Base-by-base conservation (phyloP, 1,139 yeast species). In the Blastobotrys ciferrii region DNA sequence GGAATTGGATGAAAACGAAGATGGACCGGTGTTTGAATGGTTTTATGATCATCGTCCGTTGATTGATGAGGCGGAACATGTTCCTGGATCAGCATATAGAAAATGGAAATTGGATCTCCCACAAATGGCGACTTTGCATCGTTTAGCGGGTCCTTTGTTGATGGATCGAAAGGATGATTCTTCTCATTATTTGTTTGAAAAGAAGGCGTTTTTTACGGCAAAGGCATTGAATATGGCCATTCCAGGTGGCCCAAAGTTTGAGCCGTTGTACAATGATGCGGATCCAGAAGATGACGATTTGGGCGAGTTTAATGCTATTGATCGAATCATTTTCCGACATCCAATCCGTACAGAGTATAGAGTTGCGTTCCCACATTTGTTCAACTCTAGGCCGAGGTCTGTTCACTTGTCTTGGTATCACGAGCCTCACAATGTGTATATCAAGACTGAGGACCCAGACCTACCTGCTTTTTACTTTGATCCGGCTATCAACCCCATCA, bases 221-320 rank as follows among this genome's bases (percentile, higher is more conserved):
- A 92, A 92, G 61, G 92, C 95, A 5, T 73, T 94, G 51, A 89
- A 89, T 61, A 76, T 83, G 46, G 84, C 95, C 1, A 74, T 92
- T 36, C 97, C 97, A 0, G 96, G 96, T 2, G 99, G 98, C 0
- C 98, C 99, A 3, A 87, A 84, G 62, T 92, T 91, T 66, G 98
- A 91, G 66, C 96, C 96, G 0, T 67, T 91, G n/a, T 81, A 74
- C 67, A 82, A 82, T 51, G 57, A 55, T 32, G 72, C 73, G 31
- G 82, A 83, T 55, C 82, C 83, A 2, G 84, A 78, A 37, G 71
- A 71, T 45, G 95, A 85, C 54, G 97, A 89, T 61, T 85, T 78
- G 64, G 87, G 88, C 44, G 98, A 92, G 64, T 91, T 92, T 68
- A 89, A 91, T 62, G 79, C 95, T 9, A 76, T 91, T 45, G 97